A percentile compares a stretch with the other conserved stretches of the same genome.
Conservation (phyloP, 305 asterid species). For the Nicotiana rustica region DNA sequence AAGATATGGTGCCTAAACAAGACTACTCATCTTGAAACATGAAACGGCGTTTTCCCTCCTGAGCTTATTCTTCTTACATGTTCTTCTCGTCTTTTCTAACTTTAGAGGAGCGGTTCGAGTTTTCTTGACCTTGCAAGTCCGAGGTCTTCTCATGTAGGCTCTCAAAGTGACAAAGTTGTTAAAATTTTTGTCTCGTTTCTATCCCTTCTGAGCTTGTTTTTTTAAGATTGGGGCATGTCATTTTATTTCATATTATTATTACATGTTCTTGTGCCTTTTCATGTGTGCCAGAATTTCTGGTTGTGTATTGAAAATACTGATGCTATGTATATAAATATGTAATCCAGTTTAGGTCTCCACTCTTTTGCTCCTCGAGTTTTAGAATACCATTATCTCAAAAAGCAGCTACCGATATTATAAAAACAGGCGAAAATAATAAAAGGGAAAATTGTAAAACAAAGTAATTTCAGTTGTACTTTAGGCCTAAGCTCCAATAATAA, state of each 20-base stretch:
- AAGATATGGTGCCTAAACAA: background rate
- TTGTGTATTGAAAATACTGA: background rate
- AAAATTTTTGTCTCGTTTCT: background rate
- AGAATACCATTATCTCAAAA: background rate
- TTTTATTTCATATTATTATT: slow-evolving; percentile 3
- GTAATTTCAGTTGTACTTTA: background rate
- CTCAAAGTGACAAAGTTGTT: background rate
- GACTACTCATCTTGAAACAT: background rate
- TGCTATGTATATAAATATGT: background rate
- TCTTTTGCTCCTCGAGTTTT: background rate
- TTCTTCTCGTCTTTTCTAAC: background rate
- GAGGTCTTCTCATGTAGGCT: background rate
- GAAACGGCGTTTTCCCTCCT: slow-evolving; percentile 4
- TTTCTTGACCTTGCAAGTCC: slow-evolving; percentile 35
- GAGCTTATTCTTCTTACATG: slow-evolving; percentile 29
- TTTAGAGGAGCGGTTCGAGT: slow-evolving; percentile 10
- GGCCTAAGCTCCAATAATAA: background rate
- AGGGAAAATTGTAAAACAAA: background rate
- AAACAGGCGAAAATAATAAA: background rate
- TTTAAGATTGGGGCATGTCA: slow-evolving; percentile 5
- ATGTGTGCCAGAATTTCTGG: background rate
- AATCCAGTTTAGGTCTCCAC: background rate
- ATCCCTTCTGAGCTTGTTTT: slow-evolving; percentile 22
- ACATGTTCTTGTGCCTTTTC: background rate
- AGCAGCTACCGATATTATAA: background rate